Evolutionary conservation across 495 filamentous ascomycete species (phyloP).

Genomic region (Melanomma pulvis-pyrius): DNA sequence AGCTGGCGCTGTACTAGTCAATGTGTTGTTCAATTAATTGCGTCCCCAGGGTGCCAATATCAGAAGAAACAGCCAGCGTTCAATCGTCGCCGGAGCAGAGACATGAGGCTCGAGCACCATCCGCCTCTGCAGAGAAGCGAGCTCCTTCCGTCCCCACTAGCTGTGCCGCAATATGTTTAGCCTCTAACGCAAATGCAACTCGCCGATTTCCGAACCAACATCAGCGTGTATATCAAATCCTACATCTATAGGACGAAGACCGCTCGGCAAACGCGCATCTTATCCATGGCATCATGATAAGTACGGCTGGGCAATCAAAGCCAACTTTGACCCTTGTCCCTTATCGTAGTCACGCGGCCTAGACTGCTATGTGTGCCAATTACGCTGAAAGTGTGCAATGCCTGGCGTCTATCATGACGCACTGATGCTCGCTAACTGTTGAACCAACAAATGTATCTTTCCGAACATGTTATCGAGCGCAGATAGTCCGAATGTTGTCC

Average conservation of each 20-base stretch:
- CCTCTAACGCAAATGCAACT: not conserved
- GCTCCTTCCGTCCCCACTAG: not conserved
- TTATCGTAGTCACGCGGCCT: not conserved
- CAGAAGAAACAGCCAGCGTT: no score
- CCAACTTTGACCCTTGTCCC: not conserved
- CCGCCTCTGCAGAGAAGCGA: not conserved
- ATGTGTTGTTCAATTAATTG: not conserved
- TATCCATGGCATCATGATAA: not conserved
- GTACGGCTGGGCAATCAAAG: not conserved
- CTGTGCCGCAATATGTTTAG: slow-evolving; percentile 1
- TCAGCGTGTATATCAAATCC: not conserved
- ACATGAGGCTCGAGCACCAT: not conserved
- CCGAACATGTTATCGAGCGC: not conserved
- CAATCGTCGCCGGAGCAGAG: not conserved
- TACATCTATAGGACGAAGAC: not conserved
- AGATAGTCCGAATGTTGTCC: not conserved
- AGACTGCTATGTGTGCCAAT: not conserved
- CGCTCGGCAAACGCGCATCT: not conserved
- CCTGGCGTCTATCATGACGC: not conserved
- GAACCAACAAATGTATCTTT: no score
- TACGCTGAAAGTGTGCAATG: not conserved
- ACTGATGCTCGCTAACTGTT: not conserved
- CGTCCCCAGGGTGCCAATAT: no score
- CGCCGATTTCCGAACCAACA: not conserved
- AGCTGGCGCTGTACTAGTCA: not conserved